phyloP scores from a whole-genome alignment of 1,284 basidiomycete species.

The Melampsora larici-populina region DNA sequence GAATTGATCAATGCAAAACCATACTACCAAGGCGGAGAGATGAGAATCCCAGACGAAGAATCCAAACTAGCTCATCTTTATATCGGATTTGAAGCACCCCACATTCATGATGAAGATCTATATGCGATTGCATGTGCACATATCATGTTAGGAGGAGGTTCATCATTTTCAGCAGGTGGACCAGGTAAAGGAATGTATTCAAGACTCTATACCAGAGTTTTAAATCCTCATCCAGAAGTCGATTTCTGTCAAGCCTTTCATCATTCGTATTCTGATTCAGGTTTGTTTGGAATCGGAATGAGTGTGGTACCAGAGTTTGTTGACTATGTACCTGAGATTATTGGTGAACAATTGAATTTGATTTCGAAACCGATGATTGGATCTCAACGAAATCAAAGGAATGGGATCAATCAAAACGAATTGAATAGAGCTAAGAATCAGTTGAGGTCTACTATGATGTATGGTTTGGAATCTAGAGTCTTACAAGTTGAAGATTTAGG shows the following conservation, averaged over 20 bases:
- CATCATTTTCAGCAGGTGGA: conserved; percentile 42
- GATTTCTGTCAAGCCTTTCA: conserved; percentile 43
- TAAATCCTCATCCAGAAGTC: conserved; percentile 39
- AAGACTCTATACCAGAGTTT: conserved; percentile 34
- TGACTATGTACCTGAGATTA: conserved; percentile 15
- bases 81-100: conserved; percentile 34
- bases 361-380: conserved; percentile 6
- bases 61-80: conserved; percentile 37
- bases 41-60: conserved; percentile 15
- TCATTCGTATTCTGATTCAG: conserved; percentile 39
- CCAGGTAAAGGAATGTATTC: conserved; percentile 44
- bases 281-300: conserved; percentile 42
- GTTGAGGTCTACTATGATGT: conserved; percentile 36
- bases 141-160: conserved; percentile 41
- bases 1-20: conserved; percentile 33
- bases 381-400: not conserved
- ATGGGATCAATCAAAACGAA: conserved; percentile 29
- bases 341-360: conserved; percentile 22
- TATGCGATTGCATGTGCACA: conserved; percentile 41
- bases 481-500: conserved; percentile 42
- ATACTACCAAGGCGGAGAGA: conserved; percentile 26
- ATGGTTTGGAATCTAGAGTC: conserved; percentile 37
- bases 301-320: conserved; percentile 35
- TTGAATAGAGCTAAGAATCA: conserved; percentile 42
- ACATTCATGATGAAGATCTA: conserved; percentile 26